Conservation (phyloP, 805 yeast species). For the Candida boleticola region DNA sequence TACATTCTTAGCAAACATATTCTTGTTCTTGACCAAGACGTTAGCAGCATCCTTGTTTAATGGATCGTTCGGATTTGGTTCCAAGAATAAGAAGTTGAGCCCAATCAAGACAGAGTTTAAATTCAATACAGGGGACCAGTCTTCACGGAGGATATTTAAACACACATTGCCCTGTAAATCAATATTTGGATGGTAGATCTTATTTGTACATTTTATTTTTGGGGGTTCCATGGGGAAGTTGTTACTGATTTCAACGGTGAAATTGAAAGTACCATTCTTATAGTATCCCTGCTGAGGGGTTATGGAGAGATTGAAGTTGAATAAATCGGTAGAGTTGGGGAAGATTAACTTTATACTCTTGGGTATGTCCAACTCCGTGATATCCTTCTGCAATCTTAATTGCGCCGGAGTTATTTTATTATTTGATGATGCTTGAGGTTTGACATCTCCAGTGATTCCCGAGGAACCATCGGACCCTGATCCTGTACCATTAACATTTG, state of each 20-base stretch:
- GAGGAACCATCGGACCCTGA: background rate
- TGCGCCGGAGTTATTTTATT: conserved; percentile 54
- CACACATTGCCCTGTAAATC: conserved; percentile 90
- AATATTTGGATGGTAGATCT: conserved; percentile 91
- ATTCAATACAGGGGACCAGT: conserved; percentile 92
- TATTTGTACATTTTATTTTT: conserved; percentile 65
- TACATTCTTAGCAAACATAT: conserved; percentile 56
- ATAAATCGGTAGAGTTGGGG: conserved; percentile 54
- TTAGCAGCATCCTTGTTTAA: conserved; percentile 88
- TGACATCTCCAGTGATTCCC: background rate
- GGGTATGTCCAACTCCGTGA: conserved; percentile 68
- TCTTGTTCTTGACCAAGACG: conserved; percentile 34
- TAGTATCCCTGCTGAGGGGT: conserved; percentile 75
- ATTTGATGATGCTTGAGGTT: background rate
- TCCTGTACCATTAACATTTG: conserved; percentile 12
- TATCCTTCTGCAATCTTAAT: conserved; percentile 71
- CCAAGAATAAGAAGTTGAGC: conserved; percentile 76
- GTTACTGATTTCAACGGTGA: conserved; percentile 62
- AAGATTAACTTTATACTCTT: conserved; percentile 50
- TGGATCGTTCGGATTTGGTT: conserved; percentile 91
- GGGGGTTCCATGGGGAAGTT: conserved; percentile 94
- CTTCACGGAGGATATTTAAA: conserved; percentile 86
- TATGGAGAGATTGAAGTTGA: conserved; percentile 58
- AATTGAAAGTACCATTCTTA: conserved; percentile 63
- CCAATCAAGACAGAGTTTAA: conserved; percentile 83